phyloP scores from a whole-genome alignment of 495 filamentous ascomycete species.

The Tuber calosporum region DNA sequence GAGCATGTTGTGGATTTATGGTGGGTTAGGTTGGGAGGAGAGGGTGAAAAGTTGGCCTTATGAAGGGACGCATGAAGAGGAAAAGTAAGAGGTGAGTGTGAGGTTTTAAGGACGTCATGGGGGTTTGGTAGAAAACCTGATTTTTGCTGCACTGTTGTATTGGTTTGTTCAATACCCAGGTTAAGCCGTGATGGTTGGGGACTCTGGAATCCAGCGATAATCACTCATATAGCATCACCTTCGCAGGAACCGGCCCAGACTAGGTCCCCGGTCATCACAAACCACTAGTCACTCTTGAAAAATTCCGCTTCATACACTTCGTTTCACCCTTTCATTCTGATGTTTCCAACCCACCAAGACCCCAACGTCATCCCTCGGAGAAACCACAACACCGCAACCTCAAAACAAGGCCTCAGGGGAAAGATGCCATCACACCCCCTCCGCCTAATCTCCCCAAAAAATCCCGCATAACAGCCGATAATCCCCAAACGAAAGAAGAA shows the following conservation, averaged over 20 bases:
- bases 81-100: not conserved
- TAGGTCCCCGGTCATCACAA: not conserved
- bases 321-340: not conserved
- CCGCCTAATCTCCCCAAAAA: not conserved
- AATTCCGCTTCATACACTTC: not conserved
- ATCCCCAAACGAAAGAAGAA: not conserved
- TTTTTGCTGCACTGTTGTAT: not conserved
- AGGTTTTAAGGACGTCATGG: conserved; percentile 1
- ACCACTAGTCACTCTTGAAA: not conserved
- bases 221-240: not conserved
- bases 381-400: not conserved
- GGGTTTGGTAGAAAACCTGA: not conserved
- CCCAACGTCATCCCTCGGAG: conserved; percentile 3
- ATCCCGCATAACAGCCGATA: not conserved
- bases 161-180: not conserved
- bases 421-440: not conserved
- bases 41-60: not conserved
- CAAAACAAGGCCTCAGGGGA: not conserved
- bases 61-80: not conserved
- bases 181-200: not conserved
- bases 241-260: not conserved
- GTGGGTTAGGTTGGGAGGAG: not conserved
- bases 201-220: not conserved
- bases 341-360: not conserved
- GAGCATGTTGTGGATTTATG: not conserved